Conservation (phyloP, 371 early-diverging fungal genomes). For the Mucor circinelloides region DNA sequence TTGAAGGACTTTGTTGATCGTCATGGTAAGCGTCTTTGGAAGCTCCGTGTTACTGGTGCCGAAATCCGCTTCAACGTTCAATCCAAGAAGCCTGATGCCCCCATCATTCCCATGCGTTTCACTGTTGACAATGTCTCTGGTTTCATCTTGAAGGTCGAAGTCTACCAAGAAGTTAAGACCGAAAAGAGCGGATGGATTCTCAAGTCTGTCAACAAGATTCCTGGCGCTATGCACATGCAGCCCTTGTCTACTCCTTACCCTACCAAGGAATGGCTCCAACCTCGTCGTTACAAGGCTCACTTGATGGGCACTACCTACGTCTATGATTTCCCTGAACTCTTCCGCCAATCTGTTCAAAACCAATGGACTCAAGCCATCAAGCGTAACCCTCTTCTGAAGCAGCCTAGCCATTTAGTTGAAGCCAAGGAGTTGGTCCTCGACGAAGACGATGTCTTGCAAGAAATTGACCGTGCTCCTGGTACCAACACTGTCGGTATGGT, state of each 20-base stretch:
- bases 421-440: slow-evolving; percentile 89
- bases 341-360: slow-evolving; percentile 81
- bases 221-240: slow-evolving; percentile 86
- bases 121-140: slow-evolving; percentile 91
- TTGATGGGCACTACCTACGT: slow-evolving; percentile 98
- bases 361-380: slow-evolving; percentile 75
- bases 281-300: slow-evolving; percentile 97
- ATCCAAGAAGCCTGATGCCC: slow-evolving; percentile 62
- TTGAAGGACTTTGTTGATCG: slow-evolving; percentile 90
- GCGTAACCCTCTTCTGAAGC: slow-evolving; percentile 54
- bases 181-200: slow-evolving; percentile 74
- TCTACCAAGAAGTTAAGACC: slow-evolving; percentile 86
- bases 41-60: slow-evolving; percentile 91
- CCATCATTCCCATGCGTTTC: slow-evolving; percentile 88
- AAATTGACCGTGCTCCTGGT: slow-evolving; percentile 85
- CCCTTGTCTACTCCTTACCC: slow-evolving; percentile 85
- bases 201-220: slow-evolving; percentile 70
- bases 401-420: slow-evolving; percentile 74
- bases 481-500: slow-evolving; percentile 96
- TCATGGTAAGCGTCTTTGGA: slow-evolving; percentile 94
- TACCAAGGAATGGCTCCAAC: slow-evolving; percentile 95
- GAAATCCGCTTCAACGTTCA: slow-evolving; percentile 94
- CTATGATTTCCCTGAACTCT: slow-evolving; percentile 97
- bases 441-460: slow-evolving; percentile 76
- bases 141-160: slow-evolving; percentile 88